Evolutionary conservation across 495 filamentous ascomycete species (phyloP), one percentile per base, ranked within the genome.

Genomic region (Parachaetomium inaequale): DNA sequence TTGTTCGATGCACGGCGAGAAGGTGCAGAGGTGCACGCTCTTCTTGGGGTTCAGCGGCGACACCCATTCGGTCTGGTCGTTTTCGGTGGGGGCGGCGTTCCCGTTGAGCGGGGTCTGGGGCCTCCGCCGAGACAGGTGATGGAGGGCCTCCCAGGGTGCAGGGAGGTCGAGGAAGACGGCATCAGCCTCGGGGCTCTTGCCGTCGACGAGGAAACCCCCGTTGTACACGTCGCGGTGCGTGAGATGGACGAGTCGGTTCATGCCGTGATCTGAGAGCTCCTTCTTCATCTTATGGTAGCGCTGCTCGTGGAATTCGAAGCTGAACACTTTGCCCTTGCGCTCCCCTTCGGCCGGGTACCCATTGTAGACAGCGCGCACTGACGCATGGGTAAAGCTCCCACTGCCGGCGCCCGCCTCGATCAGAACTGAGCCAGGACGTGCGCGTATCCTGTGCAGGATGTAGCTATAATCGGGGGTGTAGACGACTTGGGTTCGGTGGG

Each of bases 381-480:
- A 82, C 0, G 94, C 94, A 69, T 98, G 94, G 12, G 93, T 96
- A 74, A 98, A 98, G 31, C 88, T 93, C 10, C 94, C 94, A 74
- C 92, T 96, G 1, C 94, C 94, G 0, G 93, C 91, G 23, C 94
- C 94, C 2, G 94, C 95, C 75, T 98, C 94, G 52, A 98, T 94
- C 12, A 98, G 70, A 11, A 82, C 83, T 11, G 81, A 84, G 3
- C 94, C 95, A 0, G 94, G 92, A 25, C 90, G 77, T 3, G 87
- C 93, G 15, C 90, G 85, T 52, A 98, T 80, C 50, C 92, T 82
- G 70, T 96, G 91, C 25, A 98, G 82, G 40, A 98, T 88, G 70
- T 94, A 98, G 75, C 92, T 96, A 76, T 96, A 96, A 74, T 98
- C 94, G 11, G 95, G 92, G 2, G 91, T 96, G 70, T 98, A 98